phyloP scores from a whole-genome alignment of 441 rosid species.

The Gossypium davidsonii region DNA sequence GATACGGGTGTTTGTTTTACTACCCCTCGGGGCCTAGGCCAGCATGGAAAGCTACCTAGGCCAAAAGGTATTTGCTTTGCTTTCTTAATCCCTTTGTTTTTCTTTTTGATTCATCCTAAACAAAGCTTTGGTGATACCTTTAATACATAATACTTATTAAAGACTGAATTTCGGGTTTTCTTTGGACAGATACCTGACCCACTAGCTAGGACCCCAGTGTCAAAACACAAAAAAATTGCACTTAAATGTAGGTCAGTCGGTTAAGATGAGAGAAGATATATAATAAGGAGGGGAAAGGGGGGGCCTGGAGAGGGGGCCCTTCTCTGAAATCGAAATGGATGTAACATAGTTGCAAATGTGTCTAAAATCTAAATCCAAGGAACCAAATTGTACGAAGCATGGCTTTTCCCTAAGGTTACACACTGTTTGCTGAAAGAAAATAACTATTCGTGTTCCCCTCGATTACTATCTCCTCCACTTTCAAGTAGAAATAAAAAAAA shows the following conservation, averaged over 20 bases:
- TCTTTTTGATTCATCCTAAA: not conserved
- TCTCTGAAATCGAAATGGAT: conserved; percentile 30
- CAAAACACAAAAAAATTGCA: not conserved
- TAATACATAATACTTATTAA: no score
- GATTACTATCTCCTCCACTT: not conserved
- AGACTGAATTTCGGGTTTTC: no score
- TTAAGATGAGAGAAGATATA: not conserved
- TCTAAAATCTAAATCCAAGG: conserved; percentile 20
- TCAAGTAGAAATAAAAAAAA: conserved; percentile 10
- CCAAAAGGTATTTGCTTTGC: conserved; percentile 16
- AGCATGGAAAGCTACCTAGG: conserved; percentile 17
- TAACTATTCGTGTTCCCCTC: conserved; percentile 19
- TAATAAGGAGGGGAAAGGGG: not conserved
- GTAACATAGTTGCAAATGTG: conserved; percentile 20
- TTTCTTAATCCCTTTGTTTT: conserved; percentile 15
- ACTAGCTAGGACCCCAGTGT: conserved; percentile 11
- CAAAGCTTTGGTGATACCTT: no score
- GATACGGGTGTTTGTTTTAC: conserved; percentile 36
- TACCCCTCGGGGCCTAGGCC: conserved; percentile 22
- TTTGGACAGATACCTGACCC: not conserved
- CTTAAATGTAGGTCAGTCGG: conserved; percentile 13
- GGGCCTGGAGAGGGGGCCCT: conserved; percentile 19
- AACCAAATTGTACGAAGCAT: conserved; percentile 19
- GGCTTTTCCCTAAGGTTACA: conserved; percentile 20
- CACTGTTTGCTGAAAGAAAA: conserved; percentile 20